Base-by-base conservation (phyloP, 768 basidiomycete genomes). In the Suillus subaureus region DNA sequence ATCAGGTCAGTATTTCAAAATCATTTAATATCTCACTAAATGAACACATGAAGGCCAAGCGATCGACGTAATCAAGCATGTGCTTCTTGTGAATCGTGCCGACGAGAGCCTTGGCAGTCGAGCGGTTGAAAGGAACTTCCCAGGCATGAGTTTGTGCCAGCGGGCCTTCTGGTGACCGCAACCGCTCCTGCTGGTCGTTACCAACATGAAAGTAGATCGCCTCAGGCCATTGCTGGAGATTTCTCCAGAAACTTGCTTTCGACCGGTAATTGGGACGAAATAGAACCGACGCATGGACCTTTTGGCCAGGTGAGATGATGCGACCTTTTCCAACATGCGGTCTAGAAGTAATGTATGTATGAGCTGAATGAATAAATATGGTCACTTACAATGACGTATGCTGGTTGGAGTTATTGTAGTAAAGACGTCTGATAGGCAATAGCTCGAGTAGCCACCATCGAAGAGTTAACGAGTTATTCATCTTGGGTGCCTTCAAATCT, bases 211-310 rank as follows among this genome's bases (percentile, higher is more conserved):
- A 23, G 47, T 49, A 7, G 6, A 49, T 71, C 1, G 73, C 63
- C 15, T 70, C 74, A 5, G 71, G 76, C 75, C 75, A 76, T 21
- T 65, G 55, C 42, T 68, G 66, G 6, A 68, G 55, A 9, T 66
- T 71, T 31, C 67, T 71, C 57, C 62, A 68, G 61, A 76, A 74
- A 28, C 31, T 68, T 1, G 73, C 74, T 49, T 39, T 54, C 8
- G 75, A 70, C 43, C 70, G 75, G 67, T 76, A 76, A 33, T 76
- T 70, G 52, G 67, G 64, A 66, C 72, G 77, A 72, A 74, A 76
- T 1, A 76, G 42, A 35, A 55, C 76, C 1, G 75, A 77, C 8
- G 77, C 71, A 58, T 76, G 75, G n/a, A 76, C 70, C 49, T 71
- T 77, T 49, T 76, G 76, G 16, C 75, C 75, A 0, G 68, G 73